These are phyloP conservation scores for Ustilaginoidea virens DNA, from an alignment of 2,329 filamentous ascomycete genomes.

Conservation along the genomic window DNA sequence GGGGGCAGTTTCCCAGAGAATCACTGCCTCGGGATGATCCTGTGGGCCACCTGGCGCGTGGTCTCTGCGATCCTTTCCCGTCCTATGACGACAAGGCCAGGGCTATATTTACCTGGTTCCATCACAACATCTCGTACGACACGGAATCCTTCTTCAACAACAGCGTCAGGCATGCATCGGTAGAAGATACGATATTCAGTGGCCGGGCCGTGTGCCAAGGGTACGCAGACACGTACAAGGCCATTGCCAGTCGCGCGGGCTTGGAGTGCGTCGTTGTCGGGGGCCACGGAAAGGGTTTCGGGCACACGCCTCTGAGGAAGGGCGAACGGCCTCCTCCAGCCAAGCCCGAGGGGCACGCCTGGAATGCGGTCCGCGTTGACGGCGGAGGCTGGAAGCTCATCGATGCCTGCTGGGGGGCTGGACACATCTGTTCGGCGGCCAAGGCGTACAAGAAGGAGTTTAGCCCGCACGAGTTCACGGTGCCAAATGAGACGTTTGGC, in stretches of 20 bases:
- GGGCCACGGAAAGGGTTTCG: conserved; percentile 79
- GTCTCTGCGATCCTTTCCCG: conserved; percentile 64
- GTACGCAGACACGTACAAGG: conserved; percentile 70
- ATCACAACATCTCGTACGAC: conserved; percentile 86
- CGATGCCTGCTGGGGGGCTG: conserved; percentile 88
- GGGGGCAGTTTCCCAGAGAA: conserved; percentile 57
- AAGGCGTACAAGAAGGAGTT: conserved; percentile 54
- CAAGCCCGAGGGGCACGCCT: conserved; percentile 57
- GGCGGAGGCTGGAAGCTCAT: conserved; percentile 80
- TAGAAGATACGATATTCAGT: conserved; percentile 55
- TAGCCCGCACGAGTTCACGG: conserved; percentile 42
- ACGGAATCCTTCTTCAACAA: conserved; percentile 62
- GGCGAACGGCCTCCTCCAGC: conserved; percentile 51
- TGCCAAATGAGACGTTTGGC: conserved; percentile 66
- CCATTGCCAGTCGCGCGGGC: conserved; percentile 64
- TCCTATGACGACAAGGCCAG: conserved; percentile 83
- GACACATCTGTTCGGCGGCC: conserved; percentile 38
- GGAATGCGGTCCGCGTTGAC: conserved; percentile 87
- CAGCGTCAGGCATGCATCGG: conserved; percentile 49
- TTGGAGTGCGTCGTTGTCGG: conserved; percentile 59
- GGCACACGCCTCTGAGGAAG: conserved; percentile 45
- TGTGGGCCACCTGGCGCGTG: conserved; percentile 58
- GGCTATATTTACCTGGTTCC: conserved; percentile 87
- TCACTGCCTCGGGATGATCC: conserved; percentile 51
- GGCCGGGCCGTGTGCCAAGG: conserved; percentile 86